These are phyloP conservation scores for Vigna angularis DNA, from an alignment of 306 rosid genomes.

Conservation along the genomic window DNA sequence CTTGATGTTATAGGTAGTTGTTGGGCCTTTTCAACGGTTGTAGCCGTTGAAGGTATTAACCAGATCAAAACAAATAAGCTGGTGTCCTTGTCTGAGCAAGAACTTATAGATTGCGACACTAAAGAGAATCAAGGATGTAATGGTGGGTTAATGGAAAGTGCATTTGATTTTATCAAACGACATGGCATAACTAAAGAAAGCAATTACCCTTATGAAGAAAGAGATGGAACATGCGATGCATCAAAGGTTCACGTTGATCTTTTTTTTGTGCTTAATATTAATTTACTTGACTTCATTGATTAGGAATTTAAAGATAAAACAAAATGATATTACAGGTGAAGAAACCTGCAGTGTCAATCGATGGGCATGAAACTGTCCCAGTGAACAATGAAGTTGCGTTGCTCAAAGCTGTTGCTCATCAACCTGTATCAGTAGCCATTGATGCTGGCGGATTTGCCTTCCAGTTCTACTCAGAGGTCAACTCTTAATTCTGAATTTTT, in stretches of 20 bases:
- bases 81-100: constrained; percentile 61
- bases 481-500: background rate
- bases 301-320: background rate
- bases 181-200: constrained; percentile 53
- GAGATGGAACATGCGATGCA: constrained; percentile 51
- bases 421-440: constrained; percentile 63
- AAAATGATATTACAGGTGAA: constrained; percentile 41
- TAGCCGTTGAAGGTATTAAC: constrained; percentile 64
- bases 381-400: constrained; percentile 50
- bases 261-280: background rate
- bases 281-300: background rate
- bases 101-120: constrained; percentile 59
- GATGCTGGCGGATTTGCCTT: constrained; percentile 55
- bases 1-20: constrained; percentile 52
- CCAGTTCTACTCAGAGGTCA: constrained; percentile 62
- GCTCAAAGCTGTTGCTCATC: constrained; percentile 57
- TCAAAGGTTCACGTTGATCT: constrained; percentile 39
- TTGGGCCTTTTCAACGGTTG: constrained; percentile 66
- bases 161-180: constrained; percentile 55
- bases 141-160: constrained; percentile 62
- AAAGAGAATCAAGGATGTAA: constrained; percentile 55
- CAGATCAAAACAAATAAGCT: constrained; percentile 54
- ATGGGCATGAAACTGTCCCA: constrained; percentile 57
- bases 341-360: constrained; percentile 53
- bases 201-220: constrained; percentile 53